These are phyloP conservation scores for Dryas alaskensis DNA, from an alignment of 306 rosid species.

Conservation along the genomic window DNA sequence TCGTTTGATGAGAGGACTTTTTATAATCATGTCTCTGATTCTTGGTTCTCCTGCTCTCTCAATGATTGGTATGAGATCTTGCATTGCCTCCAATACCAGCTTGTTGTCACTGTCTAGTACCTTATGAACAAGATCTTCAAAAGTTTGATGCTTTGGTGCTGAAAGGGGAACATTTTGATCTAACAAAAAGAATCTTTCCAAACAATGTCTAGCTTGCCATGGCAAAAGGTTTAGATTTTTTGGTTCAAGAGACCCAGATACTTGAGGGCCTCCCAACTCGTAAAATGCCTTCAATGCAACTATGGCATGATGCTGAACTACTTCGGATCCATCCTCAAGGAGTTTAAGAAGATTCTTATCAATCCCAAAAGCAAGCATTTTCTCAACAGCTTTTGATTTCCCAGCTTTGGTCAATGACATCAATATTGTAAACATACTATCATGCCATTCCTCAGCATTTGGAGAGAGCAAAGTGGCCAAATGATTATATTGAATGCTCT, in stretches of 20 bases:
- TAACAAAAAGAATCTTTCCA: constrained; percentile 20
- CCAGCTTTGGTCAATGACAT: constrained; percentile 29
- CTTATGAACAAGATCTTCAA: constrained; percentile 25
- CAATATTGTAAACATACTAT: constrained; percentile 29
- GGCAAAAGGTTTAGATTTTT: constrained; percentile 28
- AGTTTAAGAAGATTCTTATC: constrained; percentile 32
- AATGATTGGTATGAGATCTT: constrained; percentile 32
- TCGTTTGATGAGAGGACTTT: constrained; percentile 23
- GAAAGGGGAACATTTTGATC: constrained; percentile 18
- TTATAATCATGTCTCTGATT: constrained; percentile 27
- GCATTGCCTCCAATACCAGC: constrained; percentile 27
- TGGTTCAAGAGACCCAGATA: constrained; percentile 16
- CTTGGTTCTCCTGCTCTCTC: constrained; percentile 27
- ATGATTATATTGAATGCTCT: constrained; percentile 21
- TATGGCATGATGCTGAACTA: constrained; percentile 28
- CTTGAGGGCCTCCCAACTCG: constrained; percentile 26
- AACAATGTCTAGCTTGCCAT: constrained; percentile 31
- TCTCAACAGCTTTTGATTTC: constrained; percentile 29
- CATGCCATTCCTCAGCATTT: constrained; percentile 34
- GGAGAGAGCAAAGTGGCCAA: constrained; percentile 30
- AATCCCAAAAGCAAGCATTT: constrained; percentile 26
- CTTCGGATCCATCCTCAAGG: constrained; percentile 31
- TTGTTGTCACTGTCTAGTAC: constrained; percentile 14
- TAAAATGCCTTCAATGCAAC: constrained; percentile 32
- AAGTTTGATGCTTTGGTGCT: constrained; percentile 17